Evolutionary conservation across 2,329 filamentous ascomycete species (phyloP).

Genomic region (Xylaria polymorpha): DNA sequence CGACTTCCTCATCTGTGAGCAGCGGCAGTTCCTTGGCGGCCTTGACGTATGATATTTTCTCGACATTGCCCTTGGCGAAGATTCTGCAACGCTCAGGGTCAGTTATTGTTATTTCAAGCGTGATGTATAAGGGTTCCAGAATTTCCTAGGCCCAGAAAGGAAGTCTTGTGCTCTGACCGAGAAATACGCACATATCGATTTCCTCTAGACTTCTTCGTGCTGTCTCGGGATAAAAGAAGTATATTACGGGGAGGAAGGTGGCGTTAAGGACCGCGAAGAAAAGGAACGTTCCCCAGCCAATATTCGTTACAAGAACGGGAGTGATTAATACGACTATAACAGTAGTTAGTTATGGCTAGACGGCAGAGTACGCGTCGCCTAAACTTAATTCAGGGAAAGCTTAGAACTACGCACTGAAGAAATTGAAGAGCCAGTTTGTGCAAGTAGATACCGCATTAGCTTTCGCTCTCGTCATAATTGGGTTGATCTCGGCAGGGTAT

Average conservation of each 20-base stretch:
- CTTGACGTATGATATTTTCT: constrained; percentile 69
- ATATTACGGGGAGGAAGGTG: constrained; percentile 55
- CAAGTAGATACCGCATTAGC: constrained; percentile 69
- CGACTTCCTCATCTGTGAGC: constrained; percentile 63
- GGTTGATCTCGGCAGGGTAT: constrained; percentile 66
- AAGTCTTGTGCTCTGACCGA: too few relatives aligned
- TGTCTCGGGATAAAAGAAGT: constrained; percentile 66
- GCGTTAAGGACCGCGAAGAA: constrained; percentile 53
- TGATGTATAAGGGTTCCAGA: too few relatives aligned
- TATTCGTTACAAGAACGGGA: constrained; percentile 70
- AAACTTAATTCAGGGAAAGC: background rate
- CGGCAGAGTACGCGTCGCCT: background rate
- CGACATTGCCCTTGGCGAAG: constrained; percentile 68
- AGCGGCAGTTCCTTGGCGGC: constrained; percentile 68
- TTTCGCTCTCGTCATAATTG: constrained; percentile 59
- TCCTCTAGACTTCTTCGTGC: constrained; percentile 63
- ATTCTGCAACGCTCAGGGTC: constrained; percentile 48
- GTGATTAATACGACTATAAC: constrained; percentile 67
- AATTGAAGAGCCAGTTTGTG: constrained; percentile 55
- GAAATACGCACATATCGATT: constrained; percentile 57
- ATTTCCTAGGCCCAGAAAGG: too few relatives aligned
- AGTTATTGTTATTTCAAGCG: too few relatives aligned
- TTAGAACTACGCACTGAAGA: constrained; percentile 49
- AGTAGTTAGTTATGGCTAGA: constrained; percentile 22
- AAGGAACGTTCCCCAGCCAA: constrained; percentile 67